Evolutionary conservation across 306 rosid genomes (phyloP).

Genomic region (Quercus engelmannii): DNA sequence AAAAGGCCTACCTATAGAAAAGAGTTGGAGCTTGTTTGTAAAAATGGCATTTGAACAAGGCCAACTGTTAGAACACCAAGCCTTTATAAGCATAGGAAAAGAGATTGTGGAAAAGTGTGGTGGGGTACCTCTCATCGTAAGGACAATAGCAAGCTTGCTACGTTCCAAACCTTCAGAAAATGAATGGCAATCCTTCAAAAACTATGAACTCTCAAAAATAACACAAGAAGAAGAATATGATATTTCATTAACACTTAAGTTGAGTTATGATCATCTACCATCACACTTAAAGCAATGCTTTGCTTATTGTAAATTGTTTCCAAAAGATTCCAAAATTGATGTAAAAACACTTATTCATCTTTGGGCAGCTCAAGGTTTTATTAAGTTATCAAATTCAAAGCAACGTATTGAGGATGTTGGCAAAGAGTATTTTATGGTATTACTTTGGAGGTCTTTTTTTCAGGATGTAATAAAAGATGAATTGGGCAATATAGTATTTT

Average conservation of each 20-base stretch:
- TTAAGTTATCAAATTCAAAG: not conserved
- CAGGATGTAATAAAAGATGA: conserved; percentile 5
- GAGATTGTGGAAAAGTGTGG: not conserved
- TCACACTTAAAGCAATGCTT: conserved; percentile 19
- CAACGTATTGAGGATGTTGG: conserved; percentile 22
- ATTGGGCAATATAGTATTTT: conserved; percentile 5
- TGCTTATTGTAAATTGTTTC: conserved; percentile 17
- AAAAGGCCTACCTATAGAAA: too few relatives aligned
- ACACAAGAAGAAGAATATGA: not conserved
- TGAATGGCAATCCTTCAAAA: not conserved
- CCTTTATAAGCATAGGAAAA: not conserved
- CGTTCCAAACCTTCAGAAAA: rapidly evolving
- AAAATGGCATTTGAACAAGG: not conserved
- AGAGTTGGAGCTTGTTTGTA: too few relatives aligned
- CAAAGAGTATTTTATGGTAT: not conserved
- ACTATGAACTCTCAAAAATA: not conserved
- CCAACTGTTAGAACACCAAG: not conserved
- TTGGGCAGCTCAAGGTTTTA: conserved; percentile 17
- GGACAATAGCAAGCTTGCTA: not conserved
- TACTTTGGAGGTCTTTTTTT: conserved; percentile 26
- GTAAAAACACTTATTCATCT: not conserved
- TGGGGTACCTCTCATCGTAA: not conserved
- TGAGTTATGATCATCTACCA: conserved; percentile 26
- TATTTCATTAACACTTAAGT: not conserved
- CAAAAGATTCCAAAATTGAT: conserved; percentile 9